Evolutionary conservation across 441 rosid genomes (phyloP).

Genomic region (Populus hybrid): DNA sequence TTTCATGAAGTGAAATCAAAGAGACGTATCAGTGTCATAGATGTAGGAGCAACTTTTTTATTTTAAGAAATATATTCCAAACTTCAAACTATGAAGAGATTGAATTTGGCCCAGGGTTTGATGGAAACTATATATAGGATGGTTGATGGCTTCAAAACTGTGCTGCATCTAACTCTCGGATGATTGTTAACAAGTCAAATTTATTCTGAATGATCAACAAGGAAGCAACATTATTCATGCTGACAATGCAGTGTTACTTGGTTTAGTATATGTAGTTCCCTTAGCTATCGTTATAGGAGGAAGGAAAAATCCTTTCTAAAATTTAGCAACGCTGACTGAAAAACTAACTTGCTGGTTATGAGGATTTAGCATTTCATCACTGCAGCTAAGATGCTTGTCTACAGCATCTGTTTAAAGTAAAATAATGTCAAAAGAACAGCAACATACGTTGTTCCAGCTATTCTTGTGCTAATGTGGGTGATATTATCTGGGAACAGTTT

Average conservation of each 20-base stretch:
- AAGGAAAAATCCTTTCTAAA: background rate
- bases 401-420: constrained; percentile 4
- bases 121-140: background rate
- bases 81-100: background rate
- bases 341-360: background rate
- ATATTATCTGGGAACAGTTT: constrained; percentile 88
- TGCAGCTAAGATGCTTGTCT: background rate
- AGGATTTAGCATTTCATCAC: background rate
- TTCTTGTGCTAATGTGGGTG: constrained; percentile 87
- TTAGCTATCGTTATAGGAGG: background rate
- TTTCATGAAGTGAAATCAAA: background rate
- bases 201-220: background rate
- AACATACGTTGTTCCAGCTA: constrained; percentile 82
- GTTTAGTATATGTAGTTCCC: background rate
- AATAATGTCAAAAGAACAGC: background rate
- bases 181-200: background rate
- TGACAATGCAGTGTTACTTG: background rate
- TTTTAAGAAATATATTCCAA: background rate
- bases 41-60: background rate
- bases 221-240: background rate
- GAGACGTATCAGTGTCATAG: background rate
- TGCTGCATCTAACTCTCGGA: background rate
- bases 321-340: background rate
- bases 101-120: background rate
- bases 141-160: background rate